Base-by-base conservation (phyloP, 371 early-diverging fungal genomes). In the Amoeboradix gromovi region DNA sequence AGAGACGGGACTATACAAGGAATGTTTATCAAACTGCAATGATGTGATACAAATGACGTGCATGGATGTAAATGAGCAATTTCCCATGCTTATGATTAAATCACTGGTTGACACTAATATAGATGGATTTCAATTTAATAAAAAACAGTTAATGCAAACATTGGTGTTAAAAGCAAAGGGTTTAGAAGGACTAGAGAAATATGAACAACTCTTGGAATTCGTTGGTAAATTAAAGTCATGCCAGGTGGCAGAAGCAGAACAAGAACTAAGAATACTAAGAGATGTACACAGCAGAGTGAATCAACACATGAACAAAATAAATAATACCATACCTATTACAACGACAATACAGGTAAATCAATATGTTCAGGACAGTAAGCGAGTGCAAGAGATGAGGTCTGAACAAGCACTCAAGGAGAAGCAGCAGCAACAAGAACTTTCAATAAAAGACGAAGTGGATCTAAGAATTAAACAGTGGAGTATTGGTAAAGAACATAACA, bases 1-100 rank as follows among this genome's bases (percentile, higher is more conserved):
- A 48, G 92, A 94, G 77, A 86, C 79, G n/a, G 92, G 92, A 28
- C 84, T 89, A 67, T 85, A 87, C 74, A 79, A 80, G 28, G 82
- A 81, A 17, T 81, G 79, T n/a, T 72, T 87, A 0, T 74, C 75
- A 1, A 89, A 89, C 70, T 48, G 68, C 28, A 71, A 70, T 29
- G 27, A 28, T n/a, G 74, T 73, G 1, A 31, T 28, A 68, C 16
- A 31, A 30, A 16, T 29, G 30, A 30, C 17, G 0, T 32, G 72
- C 66, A 68, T 48, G 69, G 30, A n/a, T 66, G 70, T 75, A 66
- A 68, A 70, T 74, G 87, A 0, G 80, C 83, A 22, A 92, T 91
- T 0, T 81, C 80, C 32, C 94, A 95, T 75, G 80, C 80, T 90
- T 74, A 84, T 84, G 71, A 93, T 85, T 77, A 74, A 78, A 1